Conservation (phyloP, 2,329 filamentous ascomycete genomes). For the Colletotrichum sp. region DNA sequence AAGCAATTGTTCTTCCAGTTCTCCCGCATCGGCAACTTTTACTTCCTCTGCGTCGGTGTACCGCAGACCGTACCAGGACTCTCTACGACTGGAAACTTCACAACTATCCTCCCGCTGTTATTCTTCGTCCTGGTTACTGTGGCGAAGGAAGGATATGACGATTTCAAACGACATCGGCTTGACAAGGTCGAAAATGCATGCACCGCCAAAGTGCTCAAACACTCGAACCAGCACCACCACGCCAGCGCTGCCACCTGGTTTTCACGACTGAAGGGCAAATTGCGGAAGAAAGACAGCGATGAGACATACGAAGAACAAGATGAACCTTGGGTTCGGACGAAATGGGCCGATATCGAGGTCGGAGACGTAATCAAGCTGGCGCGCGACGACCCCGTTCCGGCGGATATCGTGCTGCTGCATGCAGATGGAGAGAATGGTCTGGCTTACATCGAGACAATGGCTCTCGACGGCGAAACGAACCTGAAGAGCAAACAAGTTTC, state of each 20-base stretch:
- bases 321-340: conserved; percentile 54
- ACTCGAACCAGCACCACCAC: background rate
- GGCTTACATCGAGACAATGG: conserved; percentile 87
- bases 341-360: conserved; percentile 53
- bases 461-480: conserved; percentile 82
- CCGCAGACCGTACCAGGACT: conserved; percentile 80
- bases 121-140: conserved; percentile 84
- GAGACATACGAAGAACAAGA: conserved; percentile 47
- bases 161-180: conserved; percentile 78
- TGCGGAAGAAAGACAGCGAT: conserved; percentile 30
- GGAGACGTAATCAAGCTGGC: conserved; percentile 54
- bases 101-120: conserved; percentile 74
- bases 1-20: conserved; percentile 87
- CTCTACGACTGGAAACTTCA: conserved; percentile 77
- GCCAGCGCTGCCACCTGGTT: background rate
- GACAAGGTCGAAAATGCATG: conserved; percentile 81
- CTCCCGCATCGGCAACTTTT: conserved; percentile 84
- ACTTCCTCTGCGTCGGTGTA: conserved; percentile 84
- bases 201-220: conserved; percentile 43
- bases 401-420: conserved; percentile 81
- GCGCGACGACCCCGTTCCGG: conserved; percentile 81
- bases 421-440: conserved; percentile 78
- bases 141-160: conserved; percentile 86
- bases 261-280: conserved; percentile 1
- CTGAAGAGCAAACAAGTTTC: conserved; percentile 77